Conservation (phyloP, 2,329 filamentous ascomycete genomes). For the Colletotrichum filicis region DNA sequence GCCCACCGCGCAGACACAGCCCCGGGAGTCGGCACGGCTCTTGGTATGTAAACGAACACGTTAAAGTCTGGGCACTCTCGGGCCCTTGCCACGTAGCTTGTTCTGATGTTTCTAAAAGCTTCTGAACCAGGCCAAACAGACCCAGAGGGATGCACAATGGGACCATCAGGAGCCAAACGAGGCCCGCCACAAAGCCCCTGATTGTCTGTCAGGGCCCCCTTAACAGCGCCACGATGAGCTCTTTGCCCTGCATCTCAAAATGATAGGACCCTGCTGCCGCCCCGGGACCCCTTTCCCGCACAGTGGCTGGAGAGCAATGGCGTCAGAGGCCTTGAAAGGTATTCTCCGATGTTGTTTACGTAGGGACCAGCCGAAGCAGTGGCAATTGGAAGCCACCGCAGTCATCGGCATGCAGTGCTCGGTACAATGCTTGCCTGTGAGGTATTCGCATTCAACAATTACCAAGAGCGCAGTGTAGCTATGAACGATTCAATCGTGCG, state of each 20-base stretch:
- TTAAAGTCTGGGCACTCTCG: slow-evolving; percentile 24
- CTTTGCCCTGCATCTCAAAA: neutral
- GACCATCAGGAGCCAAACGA: neutral
- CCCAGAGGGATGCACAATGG: neutral
- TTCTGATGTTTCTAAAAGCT: slow-evolving; percentile 19
- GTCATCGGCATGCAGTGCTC: neutral
- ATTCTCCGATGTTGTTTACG: slow-evolving; percentile 11
- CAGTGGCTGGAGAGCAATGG: slow-evolving; percentile 13
- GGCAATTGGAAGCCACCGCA: neutral
- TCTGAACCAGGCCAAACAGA: neutral
- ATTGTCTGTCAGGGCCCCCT: neutral
- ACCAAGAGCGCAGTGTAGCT: neutral
- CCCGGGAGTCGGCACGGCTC: slow-evolving; percentile 30
- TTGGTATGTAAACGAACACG: slow-evolving; percentile 25
- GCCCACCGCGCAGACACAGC: slow-evolving; percentile 30
- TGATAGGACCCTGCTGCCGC: slow-evolving; percentile 13
- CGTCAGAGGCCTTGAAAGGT: slow-evolving; percentile 8
- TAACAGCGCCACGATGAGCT: slow-evolving; percentile 15
- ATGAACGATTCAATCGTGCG: neutral
- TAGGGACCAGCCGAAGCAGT: neutral
- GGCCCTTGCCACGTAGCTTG: slow-evolving; percentile 31
- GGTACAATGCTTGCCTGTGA: neutral
- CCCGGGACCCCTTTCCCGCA: slow-evolving; percentile 15
- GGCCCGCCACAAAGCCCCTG: slow-evolving; percentile 9
- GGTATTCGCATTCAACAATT: neutral